A percentile compares a stretch with the other conserved stretches of the same genome.
These are phyloP conservation scores for Limonium bicolor DNA, from an alignment of 148 eudicot species.

Conservation along the genomic window DNA sequence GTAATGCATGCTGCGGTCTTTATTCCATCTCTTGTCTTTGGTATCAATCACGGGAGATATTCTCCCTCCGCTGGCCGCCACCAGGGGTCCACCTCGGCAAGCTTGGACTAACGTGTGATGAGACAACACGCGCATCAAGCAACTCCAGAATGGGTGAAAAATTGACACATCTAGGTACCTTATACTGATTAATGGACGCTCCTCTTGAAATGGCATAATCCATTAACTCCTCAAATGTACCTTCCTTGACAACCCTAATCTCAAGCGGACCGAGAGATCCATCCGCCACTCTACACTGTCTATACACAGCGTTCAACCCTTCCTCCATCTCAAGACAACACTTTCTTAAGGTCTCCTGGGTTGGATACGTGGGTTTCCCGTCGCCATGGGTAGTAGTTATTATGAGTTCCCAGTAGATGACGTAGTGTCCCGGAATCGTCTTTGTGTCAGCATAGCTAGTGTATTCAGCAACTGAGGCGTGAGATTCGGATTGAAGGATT, in stretches of 20 bases:
- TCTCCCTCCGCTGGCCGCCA: no score
- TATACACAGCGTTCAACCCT: conserved; percentile 35
- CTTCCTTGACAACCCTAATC: conserved; percentile 34
- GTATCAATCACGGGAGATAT: no score
- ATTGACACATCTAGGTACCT: conserved; percentile 51
- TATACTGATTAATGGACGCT: conserved; percentile 42
- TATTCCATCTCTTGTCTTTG: no score
- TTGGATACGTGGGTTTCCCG: conserved; percentile 10
- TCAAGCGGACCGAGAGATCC: conserved; percentile 45
- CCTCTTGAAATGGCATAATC: conserved; percentile 46
- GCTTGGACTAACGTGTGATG: conserved; percentile 33
- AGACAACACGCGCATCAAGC: conserved; percentile 27
- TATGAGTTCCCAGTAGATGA: conserved; percentile 36
- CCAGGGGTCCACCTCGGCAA: conserved; percentile 34
- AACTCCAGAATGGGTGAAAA: conserved; percentile 28
- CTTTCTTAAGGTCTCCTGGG: conserved; percentile 10
- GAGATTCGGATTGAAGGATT: conserved; percentile 12
- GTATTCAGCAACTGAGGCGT: conserved; percentile 32
- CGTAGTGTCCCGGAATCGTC: conserved; percentile 45
- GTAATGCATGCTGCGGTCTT: no score
- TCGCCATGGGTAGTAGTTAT: conserved; percentile 4
- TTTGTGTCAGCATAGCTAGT: conserved; percentile 43
- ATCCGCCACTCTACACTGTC: conserved; percentile 36
- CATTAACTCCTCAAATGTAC: conserved; percentile 62
- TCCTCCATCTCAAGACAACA: conserved; percentile 49